Base-by-base conservation (phyloP, 2,329 filamentous ascomycete species). In the Blastomyces gilchristii region DNA sequence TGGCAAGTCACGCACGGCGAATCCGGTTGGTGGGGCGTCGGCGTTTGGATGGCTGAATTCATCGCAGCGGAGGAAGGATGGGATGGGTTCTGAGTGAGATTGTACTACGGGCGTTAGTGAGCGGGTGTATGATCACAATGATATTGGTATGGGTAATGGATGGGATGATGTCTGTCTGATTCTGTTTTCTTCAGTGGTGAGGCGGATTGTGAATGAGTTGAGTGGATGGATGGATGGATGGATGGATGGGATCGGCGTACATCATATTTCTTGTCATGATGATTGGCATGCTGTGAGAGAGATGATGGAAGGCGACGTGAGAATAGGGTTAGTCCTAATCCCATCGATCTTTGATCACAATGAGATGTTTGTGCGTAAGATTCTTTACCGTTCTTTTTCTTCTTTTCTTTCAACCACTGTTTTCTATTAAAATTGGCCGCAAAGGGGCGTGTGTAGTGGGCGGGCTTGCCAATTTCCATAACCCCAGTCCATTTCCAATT, bases 1-100 rank as follows among this genome's bases (percentile, higher is more conserved):
- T 25, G 71, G 69, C 54, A 82, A 82, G 68, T 78, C 84, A 18
- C 83, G 85, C 63, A 82, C 85, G 7, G 81, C 85, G 41, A 97
- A 97, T 71, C 93, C 94, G 3, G 63, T 67, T 43, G 66, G 66
- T 25, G 65, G 66, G 54, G 65, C 65, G 14, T 67, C 65, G 28
- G 66, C 53, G 45, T 62, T 57, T 49, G 61, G 61, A 34, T 62
- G 61, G 61, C 50, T 62, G 16, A 62, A 57, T 57, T 43, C 43
- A n/a, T 28, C 52, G 52, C 37, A 49, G 53, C 8, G n/a, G 43
- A 60, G 43, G 37, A 49, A 31, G 41, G 41, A 58, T 28, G 57
- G 22, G 57, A n/a, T 53, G 25, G 50, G 50, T 37, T 31, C 50
- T 8, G 50, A 53, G 31, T 31, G 28, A 34, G 41, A 1, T 4